Percentiles rank a stretch among this genome's conserved stretches.
Conservation (phyloP, 2,329 filamentous ascomycete species). For the Albophoma yamanashiensis region DNA sequence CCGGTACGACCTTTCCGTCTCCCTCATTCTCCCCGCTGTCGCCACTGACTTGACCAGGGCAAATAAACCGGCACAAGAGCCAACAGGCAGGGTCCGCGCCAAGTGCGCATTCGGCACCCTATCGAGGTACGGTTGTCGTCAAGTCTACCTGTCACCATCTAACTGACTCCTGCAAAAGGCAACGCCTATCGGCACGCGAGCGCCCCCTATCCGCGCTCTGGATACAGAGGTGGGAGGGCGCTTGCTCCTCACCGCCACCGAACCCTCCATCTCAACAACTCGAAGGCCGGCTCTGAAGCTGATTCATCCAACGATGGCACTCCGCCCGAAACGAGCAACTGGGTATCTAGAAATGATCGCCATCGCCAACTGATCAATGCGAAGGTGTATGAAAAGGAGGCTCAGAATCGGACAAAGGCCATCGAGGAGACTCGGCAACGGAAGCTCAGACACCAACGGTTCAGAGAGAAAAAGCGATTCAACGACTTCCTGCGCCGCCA, state of each 20-base stretch:
- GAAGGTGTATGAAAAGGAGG: conserved; percentile 64
- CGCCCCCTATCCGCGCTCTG: conserved; percentile 22
- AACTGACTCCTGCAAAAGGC: conserved; percentile 9
- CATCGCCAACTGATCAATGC: conserved; percentile 79
- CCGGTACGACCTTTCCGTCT: conserved; percentile 24
- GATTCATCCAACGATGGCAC: conserved; percentile 26
- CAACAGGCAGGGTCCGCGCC: conserved; percentile 35
- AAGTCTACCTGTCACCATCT: background rate
- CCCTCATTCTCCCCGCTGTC: conserved; percentile 1
- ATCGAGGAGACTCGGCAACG: conserved; percentile 59
- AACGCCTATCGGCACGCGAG: conserved; percentile 20
- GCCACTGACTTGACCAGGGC: conserved; percentile 38
- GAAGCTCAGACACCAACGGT: conserved; percentile 41
- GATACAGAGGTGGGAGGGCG: conserved; percentile 24
- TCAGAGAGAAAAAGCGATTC: conserved; percentile 49
- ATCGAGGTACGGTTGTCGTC: conserved; percentile 23
- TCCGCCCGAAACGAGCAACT: conserved; percentile 23
- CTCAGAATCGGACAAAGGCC: conserved; percentile 55
- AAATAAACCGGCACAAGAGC: conserved; percentile 72
- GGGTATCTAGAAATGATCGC: conserved; percentile 64
- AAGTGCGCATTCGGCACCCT: conserved; percentile 15
- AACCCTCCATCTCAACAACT: conserved; percentile 53
- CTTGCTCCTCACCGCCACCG: conserved; percentile 31
- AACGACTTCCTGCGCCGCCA: conserved; percentile 22
- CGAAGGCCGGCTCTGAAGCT: conserved; percentile 21